Percentiles rank a stretch among this genome's conserved stretches.
phyloP scores from a whole-genome alignment of 805 yeast genomes.

The Schwanniomyces pseudopolymorphus region DNA sequence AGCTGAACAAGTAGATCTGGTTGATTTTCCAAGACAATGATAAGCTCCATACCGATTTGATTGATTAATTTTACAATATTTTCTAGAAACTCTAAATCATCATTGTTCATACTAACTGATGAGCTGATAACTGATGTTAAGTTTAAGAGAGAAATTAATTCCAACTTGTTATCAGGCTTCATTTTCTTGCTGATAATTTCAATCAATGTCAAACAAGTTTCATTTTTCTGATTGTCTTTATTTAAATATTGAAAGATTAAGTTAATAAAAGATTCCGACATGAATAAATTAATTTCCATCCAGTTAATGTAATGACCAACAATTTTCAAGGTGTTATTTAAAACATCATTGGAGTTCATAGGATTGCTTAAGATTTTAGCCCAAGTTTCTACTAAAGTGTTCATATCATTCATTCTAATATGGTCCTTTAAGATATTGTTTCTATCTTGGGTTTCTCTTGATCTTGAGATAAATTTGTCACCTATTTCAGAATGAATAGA shows the following conservation, averaged over 20 bases:
- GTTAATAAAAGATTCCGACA: conserved; percentile 57
- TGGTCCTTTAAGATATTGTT: conserved; percentile 77
- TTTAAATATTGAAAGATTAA: conserved; percentile 60
- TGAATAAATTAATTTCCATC: conserved; percentile 80
- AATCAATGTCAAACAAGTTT: conserved; percentile 56
- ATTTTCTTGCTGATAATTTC: conserved; percentile 77
- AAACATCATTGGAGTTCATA: conserved; percentile 38
- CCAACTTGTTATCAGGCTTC: conserved; percentile 70
- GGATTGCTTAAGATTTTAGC: conserved; percentile 47
- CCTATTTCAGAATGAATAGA: conserved; percentile 90
- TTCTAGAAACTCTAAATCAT: conserved; percentile 69
- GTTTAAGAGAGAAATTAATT: conserved; percentile 66
- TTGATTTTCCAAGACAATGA: conserved; percentile 58
- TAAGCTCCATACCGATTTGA: conserved; percentile 71
- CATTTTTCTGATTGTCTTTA: conserved; percentile 46
- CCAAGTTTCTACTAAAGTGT: conserved; percentile 65
- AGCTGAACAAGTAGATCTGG: conserved; percentile 38
- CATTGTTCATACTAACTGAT: conserved; percentile 30
- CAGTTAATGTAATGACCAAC: conserved; percentile 89
- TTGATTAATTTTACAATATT: conserved; percentile 72
- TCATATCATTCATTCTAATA: conserved; percentile 77
- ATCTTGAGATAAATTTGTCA: conserved; percentile 78
- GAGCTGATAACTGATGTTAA: conserved; percentile 53
- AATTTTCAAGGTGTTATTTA: conserved; percentile 58
- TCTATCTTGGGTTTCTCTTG: conserved; percentile 59